These are phyloP conservation scores for Schrenkiella parvula DNA, from an alignment of 345 rosid genomes.

Conservation along the genomic window DNA sequence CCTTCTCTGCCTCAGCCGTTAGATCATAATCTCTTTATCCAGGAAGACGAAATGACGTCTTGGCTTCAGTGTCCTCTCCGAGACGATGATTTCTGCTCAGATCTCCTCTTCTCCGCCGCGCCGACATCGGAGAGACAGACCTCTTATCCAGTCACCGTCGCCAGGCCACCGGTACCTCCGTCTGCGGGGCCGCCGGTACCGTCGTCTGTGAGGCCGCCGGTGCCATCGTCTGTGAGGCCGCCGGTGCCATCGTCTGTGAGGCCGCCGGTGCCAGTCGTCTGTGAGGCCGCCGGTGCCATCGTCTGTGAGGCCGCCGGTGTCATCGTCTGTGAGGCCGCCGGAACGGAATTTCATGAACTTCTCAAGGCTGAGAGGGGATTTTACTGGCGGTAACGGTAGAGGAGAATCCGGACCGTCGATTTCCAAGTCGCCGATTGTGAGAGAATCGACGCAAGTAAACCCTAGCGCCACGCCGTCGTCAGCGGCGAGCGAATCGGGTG, in stretches of 20 bases:
- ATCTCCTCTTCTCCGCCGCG: constrained; percentile 47
- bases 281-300: too few relatives aligned
- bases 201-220: constrained; percentile 40
- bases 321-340: constrained; percentile 40
- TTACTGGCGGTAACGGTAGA: not conserved
- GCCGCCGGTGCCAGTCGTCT: too few relatives aligned
- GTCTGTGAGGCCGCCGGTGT: too few relatives aligned
- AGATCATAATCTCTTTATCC: constrained; percentile 56
- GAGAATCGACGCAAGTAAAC: constrained; percentile 55
- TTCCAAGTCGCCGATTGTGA: constrained; percentile 37
- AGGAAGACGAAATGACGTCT: constrained; percentile 90
- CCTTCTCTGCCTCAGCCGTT: constrained; percentile 13
- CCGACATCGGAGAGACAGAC: constrained; percentile 25
- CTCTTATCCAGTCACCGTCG: constrained; percentile 5
- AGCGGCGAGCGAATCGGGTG: too few relatives aligned
- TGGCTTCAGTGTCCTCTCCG: constrained; percentile 79
- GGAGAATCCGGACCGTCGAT: too few relatives aligned
- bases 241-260: too few relatives aligned
- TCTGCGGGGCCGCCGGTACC: constrained; percentile 35
- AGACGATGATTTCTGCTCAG: constrained; percentile 48
- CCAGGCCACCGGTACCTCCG: constrained; percentile 5
- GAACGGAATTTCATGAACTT: constrained; percentile 55
- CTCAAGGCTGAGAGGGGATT: constrained; percentile 41
- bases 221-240: too few relatives aligned
- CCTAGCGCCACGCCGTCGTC: constrained; percentile 41